A percentile compares a stretch with the other conserved stretches of the same genome.
These are phyloP conservation scores for Calonectria pseudoturangicola DNA, from an alignment of 2,329 filamentous ascomycete genomes.

Conservation along the genomic window DNA sequence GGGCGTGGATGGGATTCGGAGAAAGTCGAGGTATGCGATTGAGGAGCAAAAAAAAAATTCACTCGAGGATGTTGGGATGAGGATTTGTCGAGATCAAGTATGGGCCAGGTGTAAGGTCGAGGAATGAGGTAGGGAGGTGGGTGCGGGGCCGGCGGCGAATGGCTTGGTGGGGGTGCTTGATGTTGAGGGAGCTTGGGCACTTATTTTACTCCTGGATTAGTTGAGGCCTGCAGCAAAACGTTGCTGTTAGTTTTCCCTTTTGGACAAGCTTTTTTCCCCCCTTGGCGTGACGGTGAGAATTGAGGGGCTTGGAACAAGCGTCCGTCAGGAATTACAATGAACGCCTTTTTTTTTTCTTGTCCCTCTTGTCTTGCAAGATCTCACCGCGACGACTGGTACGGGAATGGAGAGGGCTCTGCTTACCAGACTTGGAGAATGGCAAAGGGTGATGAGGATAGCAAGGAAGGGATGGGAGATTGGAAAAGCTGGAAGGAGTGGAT, in stretches of 20 bases:
- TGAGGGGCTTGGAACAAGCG: not conserved
- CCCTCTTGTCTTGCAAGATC: not conserved
- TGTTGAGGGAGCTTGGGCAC: conserved; percentile 22
- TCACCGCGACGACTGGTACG: not conserved
- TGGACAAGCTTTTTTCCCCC: conserved; percentile 22
- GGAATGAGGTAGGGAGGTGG: conserved; percentile 49
- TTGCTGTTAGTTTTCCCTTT: conserved; percentile 15
- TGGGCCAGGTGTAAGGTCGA: conserved; percentile 31
- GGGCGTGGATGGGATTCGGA: conserved; percentile 34
- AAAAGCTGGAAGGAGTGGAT: conserved; percentile 9
- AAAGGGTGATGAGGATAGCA: conserved; percentile 7
- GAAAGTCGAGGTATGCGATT: conserved; percentile 32
- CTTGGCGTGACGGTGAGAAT: conserved; percentile 2
- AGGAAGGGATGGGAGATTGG: conserved; percentile 8
- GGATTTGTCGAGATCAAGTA: conserved; percentile 45
- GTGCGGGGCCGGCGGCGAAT: conserved; percentile 49
- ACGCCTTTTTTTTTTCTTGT: not conserved
- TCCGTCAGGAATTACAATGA: not conserved
- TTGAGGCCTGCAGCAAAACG: conserved; percentile 21
- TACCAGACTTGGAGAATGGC: conserved; percentile 16
- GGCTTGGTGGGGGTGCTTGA: conserved; percentile 39
- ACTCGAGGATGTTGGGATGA: conserved; percentile 41
- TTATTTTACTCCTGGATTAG: conserved; percentile 21
- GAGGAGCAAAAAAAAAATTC: conserved; percentile 20
- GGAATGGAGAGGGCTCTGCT: conserved; percentile 7